These are phyloP conservation scores for Xylaria sp. DNA, from an alignment of 2,329 filamentous ascomycete genomes.

Conservation along the genomic window DNA sequence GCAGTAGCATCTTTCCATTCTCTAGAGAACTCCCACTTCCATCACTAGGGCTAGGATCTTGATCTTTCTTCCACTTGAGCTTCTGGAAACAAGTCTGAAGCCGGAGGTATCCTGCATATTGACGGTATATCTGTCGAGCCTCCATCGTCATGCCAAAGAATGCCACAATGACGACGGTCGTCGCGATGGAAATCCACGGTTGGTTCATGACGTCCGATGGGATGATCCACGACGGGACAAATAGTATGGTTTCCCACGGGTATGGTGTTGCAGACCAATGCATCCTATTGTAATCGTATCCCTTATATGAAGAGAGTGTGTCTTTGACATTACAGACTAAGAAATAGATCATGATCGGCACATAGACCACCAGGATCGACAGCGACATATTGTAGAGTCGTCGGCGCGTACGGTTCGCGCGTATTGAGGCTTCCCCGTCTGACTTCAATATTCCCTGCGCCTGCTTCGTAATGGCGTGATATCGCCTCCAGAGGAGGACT, in stretches of 20 bases:
- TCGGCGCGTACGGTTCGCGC: slow-evolving; percentile 60
- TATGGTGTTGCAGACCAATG: slow-evolving; percentile 53
- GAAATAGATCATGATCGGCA: slow-evolving; percentile 59
- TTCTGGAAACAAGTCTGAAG: slow-evolving; percentile 29
- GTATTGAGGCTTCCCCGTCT: slow-evolving; percentile 54
- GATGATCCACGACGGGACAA: slow-evolving; percentile 55
- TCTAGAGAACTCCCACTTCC: slow-evolving; percentile 14
- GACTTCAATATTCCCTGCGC: slow-evolving; percentile 54
- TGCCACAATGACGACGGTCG: slow-evolving; percentile 59
- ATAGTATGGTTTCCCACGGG: slow-evolving; percentile 61
- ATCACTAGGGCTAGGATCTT: not conserved
- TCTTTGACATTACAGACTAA: slow-evolving; percentile 54
- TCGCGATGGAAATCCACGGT: slow-evolving; percentile 60
- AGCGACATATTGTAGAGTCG: slow-evolving; percentile 67
- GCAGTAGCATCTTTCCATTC: slow-evolving; percentile 16
- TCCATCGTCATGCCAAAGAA: slow-evolving; percentile 68
- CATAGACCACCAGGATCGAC: slow-evolving; percentile 61
- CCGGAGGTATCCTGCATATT: slow-evolving; percentile 34
- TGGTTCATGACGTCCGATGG: slow-evolving; percentile 56
- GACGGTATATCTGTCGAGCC: slow-evolving; percentile 61
- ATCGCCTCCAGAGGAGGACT: slow-evolving; percentile 59
- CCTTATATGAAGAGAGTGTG: slow-evolving; percentile 42
- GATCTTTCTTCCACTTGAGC: not conserved
- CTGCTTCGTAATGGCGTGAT: slow-evolving; percentile 56
- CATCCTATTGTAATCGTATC: slow-evolving; percentile 56